Evolutionary conservation across 2,329 filamentous ascomycete species (phyloP).

Genomic region (Diaporthe sp.): DNA sequence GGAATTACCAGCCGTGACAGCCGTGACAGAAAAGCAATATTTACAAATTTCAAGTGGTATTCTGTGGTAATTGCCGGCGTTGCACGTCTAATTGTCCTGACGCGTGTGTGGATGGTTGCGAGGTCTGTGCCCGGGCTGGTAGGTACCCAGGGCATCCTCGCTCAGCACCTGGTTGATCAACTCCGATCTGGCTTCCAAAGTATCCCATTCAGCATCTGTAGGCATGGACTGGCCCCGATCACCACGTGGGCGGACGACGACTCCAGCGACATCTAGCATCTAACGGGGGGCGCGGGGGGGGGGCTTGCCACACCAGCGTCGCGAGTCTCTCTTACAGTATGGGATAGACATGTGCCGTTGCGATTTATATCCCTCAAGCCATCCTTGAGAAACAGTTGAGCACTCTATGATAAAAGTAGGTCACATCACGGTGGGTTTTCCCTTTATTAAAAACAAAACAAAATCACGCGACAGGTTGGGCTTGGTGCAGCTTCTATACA

Average conservation of each 20-base stretch:
- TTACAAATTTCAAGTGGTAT: constrained; percentile 1
- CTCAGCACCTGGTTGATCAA: neutral
- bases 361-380: neutral
- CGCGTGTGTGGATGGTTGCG: neutral
- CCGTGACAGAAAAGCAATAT: neutral
- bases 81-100: constrained; percentile 1
- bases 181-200: neutral
- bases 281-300: no score
- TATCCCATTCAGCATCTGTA: neutral
- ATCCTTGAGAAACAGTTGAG: neutral
- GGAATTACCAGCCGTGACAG: neutral
- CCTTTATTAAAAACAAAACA: no score
- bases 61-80: constrained; percentile 1
- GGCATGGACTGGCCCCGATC: neutral
- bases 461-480: neutral
- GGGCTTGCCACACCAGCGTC: neutral
- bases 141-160: neutral
- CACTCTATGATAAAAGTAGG: neutral
- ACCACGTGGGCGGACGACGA: neutral
- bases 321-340: neutral
- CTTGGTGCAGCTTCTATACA: neutral
- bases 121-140: neutral
- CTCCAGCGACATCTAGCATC: neutral
- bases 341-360: neutral
- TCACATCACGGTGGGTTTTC: neutral